A percentile compares a stretch with the other conserved stretches of the same genome.
These are phyloP conservation scores for Erythrophleum fordii DNA, from an alignment of 306 rosid species.

Conservation along the genomic window DNA sequence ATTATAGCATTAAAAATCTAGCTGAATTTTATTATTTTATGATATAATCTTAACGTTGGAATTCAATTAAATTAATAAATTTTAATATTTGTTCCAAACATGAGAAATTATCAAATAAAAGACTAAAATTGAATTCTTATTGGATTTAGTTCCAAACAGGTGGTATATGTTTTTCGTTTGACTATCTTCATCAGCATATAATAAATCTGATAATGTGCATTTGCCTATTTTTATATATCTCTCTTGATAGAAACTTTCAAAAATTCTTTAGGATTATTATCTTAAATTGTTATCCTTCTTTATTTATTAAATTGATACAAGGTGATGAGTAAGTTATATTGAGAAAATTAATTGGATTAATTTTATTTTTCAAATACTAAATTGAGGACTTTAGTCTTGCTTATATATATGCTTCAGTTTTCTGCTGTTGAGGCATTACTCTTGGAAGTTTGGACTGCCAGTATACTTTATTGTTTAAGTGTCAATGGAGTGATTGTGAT, in stretches of 20 bases:
- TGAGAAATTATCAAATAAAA: background rate
- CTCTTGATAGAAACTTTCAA: background rate
- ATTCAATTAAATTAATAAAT: background rate
- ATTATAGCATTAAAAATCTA: background rate
- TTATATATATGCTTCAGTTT: background rate
- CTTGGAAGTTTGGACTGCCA: background rate
- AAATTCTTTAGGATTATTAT: background rate
- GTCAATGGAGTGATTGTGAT: background rate
- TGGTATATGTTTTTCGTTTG: slow-evolving; percentile 23
- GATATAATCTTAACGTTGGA: background rate
- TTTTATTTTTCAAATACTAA: background rate
- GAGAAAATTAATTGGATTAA: background rate
- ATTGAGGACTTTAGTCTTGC: background rate
- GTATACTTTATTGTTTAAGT: slow-evolving; percentile 17
- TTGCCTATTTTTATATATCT: slow-evolving; percentile 13
- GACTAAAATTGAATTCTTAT: background rate
- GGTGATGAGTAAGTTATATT: background rate
- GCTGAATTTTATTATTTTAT: background rate
- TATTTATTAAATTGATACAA: slow-evolving; percentile 15
- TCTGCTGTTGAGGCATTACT: background rate
- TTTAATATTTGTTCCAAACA: background rate
- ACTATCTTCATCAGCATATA: slow-evolving; percentile 22
- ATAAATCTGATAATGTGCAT: slow-evolving; percentile 6
- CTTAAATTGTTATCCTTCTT: slow-evolving; percentile 28
- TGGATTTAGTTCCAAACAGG: background rate